These are phyloP conservation scores for Colletotrichum sp. DNA, from an alignment of 2,329 filamentous ascomycete genomes.

Conservation along the genomic window DNA sequence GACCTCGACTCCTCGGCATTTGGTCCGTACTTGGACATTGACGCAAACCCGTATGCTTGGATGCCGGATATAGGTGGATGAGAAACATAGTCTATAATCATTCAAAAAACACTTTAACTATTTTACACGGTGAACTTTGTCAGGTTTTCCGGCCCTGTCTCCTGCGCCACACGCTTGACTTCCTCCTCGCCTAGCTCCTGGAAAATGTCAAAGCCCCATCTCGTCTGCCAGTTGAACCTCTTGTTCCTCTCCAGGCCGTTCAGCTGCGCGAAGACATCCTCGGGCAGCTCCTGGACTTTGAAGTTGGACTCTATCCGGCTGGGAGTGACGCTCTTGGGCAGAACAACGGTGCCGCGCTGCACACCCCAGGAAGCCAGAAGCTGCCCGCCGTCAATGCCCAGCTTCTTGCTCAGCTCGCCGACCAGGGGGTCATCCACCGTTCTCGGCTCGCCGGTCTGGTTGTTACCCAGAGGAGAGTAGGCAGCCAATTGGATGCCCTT, in stretches of 20 bases:
- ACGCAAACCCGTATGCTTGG: conserved; percentile 12
- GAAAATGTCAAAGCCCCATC: conserved; percentile 51
- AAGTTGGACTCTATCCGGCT: conserved; percentile 71
- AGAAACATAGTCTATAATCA: not conserved
- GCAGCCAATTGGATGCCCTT: conserved; percentile 67
- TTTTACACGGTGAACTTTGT: conserved; percentile 34
- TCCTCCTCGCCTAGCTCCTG: conserved; percentile 42
- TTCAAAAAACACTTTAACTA: not conserved
- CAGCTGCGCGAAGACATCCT: conserved; percentile 39
- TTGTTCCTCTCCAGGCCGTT: conserved; percentile 44
- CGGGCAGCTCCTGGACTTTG: conserved; percentile 39
- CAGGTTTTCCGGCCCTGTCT: conserved; percentile 38
- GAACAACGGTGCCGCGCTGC: conserved; percentile 68
- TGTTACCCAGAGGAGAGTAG: conserved; percentile 69
- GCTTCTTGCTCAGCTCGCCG: conserved; percentile 48
- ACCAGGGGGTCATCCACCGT: conserved; percentile 54
- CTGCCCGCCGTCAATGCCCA: conserved; percentile 43
- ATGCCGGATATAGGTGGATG: conserved; percentile 16
- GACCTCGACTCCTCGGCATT: conserved; percentile 28
- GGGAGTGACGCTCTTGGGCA: conserved; percentile 74
- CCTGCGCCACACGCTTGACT: conserved; percentile 35
- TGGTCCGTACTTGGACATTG: conserved; percentile 22
- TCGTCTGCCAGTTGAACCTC: conserved; percentile 45
- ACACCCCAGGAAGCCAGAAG: conserved; percentile 64
- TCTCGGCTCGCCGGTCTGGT: conserved; percentile 45